Evolutionary conservation across 345 rosid species (phyloP).

Genomic region (Linum trigynum): DNA sequence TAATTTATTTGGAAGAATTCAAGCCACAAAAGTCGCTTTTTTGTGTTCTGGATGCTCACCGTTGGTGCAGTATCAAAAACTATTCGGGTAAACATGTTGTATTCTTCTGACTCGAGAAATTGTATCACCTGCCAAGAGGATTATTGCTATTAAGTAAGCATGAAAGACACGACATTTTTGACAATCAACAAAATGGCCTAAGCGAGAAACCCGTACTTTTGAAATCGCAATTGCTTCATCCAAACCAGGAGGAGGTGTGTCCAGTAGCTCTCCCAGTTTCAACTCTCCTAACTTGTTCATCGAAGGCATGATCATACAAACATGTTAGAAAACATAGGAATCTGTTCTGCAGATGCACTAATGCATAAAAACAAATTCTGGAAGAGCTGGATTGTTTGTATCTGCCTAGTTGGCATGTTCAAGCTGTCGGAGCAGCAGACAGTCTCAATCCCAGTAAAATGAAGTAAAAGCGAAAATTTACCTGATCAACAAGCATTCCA

Average conservation of each 20-base stretch:
- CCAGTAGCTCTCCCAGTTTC: constrained; percentile 85
- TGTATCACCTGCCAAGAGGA: constrained; percentile 68
- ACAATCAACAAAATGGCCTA: constrained; percentile 9
- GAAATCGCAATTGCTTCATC: constrained; percentile 99
- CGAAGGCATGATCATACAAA: constrained; percentile 7
- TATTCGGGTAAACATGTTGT: constrained; percentile 82
- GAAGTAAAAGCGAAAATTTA: constrained; percentile 17
- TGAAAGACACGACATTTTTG: constrained; percentile 4
- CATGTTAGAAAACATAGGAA: neutral
- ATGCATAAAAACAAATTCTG: no score
- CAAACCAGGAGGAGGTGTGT: constrained; percentile 98
- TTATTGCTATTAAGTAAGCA: constrained; percentile 19
- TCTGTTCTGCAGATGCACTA: neutral
- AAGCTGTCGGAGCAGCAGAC: neutral
- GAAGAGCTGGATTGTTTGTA: neutral
- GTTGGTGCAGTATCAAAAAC: constrained; percentile 98
- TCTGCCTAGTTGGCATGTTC: neutral
- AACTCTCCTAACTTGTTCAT: constrained; percentile 70
- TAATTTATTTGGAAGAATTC: constrained; percentile 4
- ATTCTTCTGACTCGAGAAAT: constrained; percentile 85
- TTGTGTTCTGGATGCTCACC: constrained; percentile 32
- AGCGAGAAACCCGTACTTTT: constrained; percentile 36
- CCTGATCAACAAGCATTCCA: constrained; percentile 91
- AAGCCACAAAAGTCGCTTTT: constrained; percentile 5
- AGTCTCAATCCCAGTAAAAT: constrained; percentile 7